phyloP scores from a whole-genome alignment of 176 grass and related monocot genomes.

The Rhynchospora pubera region DNA sequence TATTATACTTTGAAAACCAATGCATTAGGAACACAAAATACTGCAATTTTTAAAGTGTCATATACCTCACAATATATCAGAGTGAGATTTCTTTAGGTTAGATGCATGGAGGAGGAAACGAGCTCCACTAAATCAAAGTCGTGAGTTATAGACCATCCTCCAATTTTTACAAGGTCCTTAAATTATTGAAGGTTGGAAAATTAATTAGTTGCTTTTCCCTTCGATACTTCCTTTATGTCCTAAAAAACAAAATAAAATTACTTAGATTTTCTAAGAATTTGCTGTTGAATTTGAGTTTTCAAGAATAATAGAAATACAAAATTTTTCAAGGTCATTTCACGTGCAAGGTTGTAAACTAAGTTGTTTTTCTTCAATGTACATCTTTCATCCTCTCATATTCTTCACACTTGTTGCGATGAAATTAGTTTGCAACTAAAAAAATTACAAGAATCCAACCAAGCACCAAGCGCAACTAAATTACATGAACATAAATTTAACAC shows the following conservation, averaged over 20 bases:
- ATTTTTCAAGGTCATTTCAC: too few species aligned
- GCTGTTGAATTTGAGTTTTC: too few species aligned
- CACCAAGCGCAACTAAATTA: too few species aligned
- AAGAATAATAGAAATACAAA: too few species aligned
- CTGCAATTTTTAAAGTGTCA: neutral
- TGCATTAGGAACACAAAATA: neutral
- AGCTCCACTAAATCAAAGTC: neutral
- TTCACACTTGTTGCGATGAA: too few species aligned
- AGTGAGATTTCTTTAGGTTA: neutral
- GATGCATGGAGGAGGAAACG: neutral
- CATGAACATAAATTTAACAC: too few species aligned
- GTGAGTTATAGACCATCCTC: neutral
- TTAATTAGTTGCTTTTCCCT: neutral
- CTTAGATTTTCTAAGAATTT: neutral
- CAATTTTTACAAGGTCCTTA: constrained; percentile 11
- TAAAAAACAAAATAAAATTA: neutral
- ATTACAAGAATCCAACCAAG: too few species aligned
- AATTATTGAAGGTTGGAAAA: constrained; percentile 7
- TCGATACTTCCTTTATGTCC: neutral
- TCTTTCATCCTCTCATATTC: too few species aligned
- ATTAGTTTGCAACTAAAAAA: too few species aligned
- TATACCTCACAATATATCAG: neutral
- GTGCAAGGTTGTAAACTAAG: too few species aligned
- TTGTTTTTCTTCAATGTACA: too few species aligned
- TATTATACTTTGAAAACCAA: neutral